Evolutionary conservation across 257 asterid species (phyloP).

Genomic region (Lithospermum erythrorhizon): DNA sequence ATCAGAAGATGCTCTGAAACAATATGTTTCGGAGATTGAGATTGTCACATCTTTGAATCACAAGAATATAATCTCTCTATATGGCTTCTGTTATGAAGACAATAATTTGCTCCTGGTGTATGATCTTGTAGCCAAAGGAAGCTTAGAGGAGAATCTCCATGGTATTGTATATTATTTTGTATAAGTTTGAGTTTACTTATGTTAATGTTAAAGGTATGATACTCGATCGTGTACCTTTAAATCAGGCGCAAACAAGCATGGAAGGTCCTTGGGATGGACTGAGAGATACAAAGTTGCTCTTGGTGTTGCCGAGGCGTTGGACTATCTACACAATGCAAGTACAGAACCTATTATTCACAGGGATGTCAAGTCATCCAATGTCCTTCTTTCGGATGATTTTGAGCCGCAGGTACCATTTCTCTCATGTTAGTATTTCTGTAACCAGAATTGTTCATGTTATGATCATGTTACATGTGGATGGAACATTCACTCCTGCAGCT

Average conservation of each 20-base stretch:
- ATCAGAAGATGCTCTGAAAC: constrained; percentile 49
- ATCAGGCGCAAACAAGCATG: constrained; percentile 36
- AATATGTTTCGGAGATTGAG: constrained; percentile 74
- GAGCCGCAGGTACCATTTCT: constrained; percentile 59
- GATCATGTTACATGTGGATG: constrained; percentile 3
- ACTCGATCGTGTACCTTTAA: constrained; percentile 10
- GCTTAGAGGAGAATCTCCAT: constrained; percentile 86
- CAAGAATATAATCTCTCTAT: constrained; percentile 54
- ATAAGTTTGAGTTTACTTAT: constrained; percentile 3
- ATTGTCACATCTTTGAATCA: constrained; percentile 57
- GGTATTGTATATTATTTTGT: constrained; percentile 33
- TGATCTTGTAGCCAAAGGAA: constrained; percentile 74
- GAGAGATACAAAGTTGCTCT: constrained; percentile 76
- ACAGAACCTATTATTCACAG: constrained; percentile 60
- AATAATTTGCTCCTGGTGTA: constrained; percentile 59
- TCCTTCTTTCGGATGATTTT: constrained; percentile 73
- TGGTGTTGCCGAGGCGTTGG: constrained; percentile 86
- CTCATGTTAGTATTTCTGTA: not conserved
- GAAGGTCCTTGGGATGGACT: constrained; percentile 43
- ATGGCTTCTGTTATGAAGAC: constrained; percentile 72
- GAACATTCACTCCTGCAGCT: constrained; percentile 31
- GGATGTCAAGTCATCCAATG: constrained; percentile 90
- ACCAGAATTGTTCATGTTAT: not conserved
- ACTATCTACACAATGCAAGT: constrained; percentile 46
- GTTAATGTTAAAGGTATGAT: constrained; percentile 7